Conservation (phyloP, 805 yeast species). For the Phaffomyces opuntiae region DNA sequence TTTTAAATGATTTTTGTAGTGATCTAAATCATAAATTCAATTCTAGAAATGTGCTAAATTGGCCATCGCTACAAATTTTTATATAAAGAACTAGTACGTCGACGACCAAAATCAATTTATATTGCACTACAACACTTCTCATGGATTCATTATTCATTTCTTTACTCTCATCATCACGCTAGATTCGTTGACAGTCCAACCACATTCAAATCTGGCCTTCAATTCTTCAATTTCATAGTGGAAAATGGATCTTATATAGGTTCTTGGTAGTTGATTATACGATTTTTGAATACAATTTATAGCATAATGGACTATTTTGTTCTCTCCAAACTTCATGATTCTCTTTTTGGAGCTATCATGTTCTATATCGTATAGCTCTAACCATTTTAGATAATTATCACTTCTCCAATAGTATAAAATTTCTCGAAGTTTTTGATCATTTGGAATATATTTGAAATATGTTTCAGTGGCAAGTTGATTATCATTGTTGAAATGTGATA, state of each 20-base stretch:
- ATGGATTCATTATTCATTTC: background rate
- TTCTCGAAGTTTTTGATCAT: conserved; percentile 29
- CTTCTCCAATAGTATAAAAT: conserved; percentile 27
- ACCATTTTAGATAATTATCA: conserved; percentile 28
- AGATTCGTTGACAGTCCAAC: background rate
- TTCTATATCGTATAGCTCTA: conserved; percentile 17
- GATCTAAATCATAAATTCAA: no score
- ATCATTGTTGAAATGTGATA: conserved; percentile 20
- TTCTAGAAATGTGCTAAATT: no score
- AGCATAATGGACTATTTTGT: conserved; percentile 27
- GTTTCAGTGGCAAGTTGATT: conserved; percentile 13
- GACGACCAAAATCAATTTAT: no score
- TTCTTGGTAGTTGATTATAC: conserved; percentile 29
- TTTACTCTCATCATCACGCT: background rate
- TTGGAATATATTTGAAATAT: conserved; percentile 23
- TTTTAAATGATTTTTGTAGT: no score
- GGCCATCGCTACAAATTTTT: background rate
- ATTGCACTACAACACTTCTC: background rate
- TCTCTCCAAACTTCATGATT: conserved; percentile 39
- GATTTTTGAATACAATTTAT: conserved; percentile 28
- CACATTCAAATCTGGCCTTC: background rate
- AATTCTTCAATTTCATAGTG: conserved; percentile 5
- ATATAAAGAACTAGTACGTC: no score
- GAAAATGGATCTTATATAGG: conserved; percentile 10
- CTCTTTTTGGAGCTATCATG: conserved; percentile 9